Base-by-base conservation (phyloP, 1,139 yeast genomes). In the Yamadazyma friedrichii region DNA sequence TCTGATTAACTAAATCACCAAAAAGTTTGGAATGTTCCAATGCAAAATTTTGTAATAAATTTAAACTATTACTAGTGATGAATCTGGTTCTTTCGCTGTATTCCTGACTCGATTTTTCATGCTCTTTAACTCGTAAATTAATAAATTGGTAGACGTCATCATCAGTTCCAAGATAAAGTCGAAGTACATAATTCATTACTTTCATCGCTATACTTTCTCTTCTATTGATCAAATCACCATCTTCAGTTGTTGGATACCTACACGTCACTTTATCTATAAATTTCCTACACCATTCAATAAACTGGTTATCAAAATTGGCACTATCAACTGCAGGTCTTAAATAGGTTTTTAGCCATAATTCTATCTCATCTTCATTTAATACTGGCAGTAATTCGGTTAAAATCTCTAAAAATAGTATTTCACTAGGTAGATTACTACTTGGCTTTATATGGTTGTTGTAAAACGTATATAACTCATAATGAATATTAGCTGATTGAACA, bases 271-370 rank as follows among this genome's bases (percentile, higher is more conserved):
- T 57, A 13, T 54, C 43, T 11, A 83, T 54, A 28, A 81, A 67
- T 9, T 62, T 61, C 31, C 78, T 56, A 6, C 82, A 53, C 30
- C 68, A 65, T 8, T 59, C 60, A 0, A 79, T 82, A 35, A 69
- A 67, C 22, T 47, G 46, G 10, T 58, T 44, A 45, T 70, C 74
- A 42, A 51, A 68, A 2, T 86, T 84, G 0, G 84, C 84, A 35
- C 84, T 78, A 53, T 82, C 84, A 2, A 82, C 63, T 0, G 86
- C 83, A 0, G 82, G 78, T 16, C 64, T 63, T 9, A 74, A 56
- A 50, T 78, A 75, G n/a, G 75, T 65, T 34, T 64, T 63, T 39
- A 79, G 64, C 88, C 88, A 84, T 20, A 67, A 56, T 30, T 56
- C 53, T 9, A 78, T 59, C 35, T 75, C 75, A 1, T 69, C 66